phyloP scores from a whole-genome alignment of 2,329 filamentous ascomycete genomes.

The Chalara sp. region DNA sequence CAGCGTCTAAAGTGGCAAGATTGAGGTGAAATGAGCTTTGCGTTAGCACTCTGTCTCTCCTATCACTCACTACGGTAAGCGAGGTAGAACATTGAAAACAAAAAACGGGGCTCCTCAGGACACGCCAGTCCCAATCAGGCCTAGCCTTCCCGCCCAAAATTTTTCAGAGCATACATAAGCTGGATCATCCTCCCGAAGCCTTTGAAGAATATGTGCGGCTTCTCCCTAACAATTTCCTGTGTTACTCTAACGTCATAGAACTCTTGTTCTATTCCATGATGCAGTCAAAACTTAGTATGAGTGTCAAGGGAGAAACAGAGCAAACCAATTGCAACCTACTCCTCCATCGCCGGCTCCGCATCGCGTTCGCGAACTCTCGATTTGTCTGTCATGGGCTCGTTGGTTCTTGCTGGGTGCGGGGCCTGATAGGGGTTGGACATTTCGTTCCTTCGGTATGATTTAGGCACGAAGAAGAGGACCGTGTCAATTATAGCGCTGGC shows the following conservation, averaged over 20 bases:
- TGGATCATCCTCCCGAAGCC: neutral
- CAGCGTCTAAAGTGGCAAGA: too few relatives aligned
- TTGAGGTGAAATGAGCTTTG: too few relatives aligned
- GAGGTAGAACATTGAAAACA: neutral
- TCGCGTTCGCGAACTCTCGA: slow-evolving; percentile 24
- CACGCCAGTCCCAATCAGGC: neutral
- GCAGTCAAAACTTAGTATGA: slow-evolving; percentile 22
- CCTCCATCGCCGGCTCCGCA: slow-evolving; percentile 36
- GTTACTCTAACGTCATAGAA: slow-evolving; percentile 26
- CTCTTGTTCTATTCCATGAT: slow-evolving; percentile 18
- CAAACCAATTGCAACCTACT: slow-evolving; percentile 66
- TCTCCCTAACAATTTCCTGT: slow-evolving; percentile 20
- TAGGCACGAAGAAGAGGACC: neutral
- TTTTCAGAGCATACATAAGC: too few relatives aligned
- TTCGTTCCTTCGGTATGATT: neutral
- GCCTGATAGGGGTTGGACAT: slow-evolving; percentile 49
- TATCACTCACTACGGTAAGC: too few relatives aligned
- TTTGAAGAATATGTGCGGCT: slow-evolving; percentile 24
- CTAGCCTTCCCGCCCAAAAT: too few relatives aligned
- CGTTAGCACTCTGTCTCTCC: too few relatives aligned
- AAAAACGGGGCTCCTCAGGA: neutral
- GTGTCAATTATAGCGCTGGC: too few relatives aligned
- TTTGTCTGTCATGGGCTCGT: slow-evolving; percentile 22
- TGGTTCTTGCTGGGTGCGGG: slow-evolving; percentile 21
- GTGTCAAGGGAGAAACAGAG: slow-evolving; percentile 31